A percentile compares a stretch with the other conserved stretches of the same genome.
These are phyloP conservation scores for Citrullus amarus DNA, from an alignment of 306 rosid genomes.

Conservation along the genomic window DNA sequence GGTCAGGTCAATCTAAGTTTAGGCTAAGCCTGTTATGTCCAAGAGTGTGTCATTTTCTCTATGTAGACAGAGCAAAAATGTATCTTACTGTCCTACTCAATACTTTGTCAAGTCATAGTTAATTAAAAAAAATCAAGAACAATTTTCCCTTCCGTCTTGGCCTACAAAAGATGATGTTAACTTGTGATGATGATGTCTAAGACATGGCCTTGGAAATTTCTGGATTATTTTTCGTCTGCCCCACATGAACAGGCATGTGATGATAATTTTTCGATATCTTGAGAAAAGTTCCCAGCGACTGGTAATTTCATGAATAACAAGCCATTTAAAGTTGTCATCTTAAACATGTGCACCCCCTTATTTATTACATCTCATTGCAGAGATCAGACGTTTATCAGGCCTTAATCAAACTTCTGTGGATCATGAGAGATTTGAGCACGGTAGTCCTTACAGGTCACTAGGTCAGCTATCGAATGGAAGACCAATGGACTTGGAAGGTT, in stretches of 20 bases:
- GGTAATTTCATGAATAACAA: neutral
- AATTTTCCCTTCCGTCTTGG: neutral
- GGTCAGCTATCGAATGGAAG: constrained; percentile 42
- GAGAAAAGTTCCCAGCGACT: neutral
- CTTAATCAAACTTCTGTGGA: constrained; percentile 47
- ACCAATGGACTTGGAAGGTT: constrained; percentile 66
- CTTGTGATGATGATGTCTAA: neutral
- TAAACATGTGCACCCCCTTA: neutral
- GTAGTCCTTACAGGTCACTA: constrained; percentile 54
- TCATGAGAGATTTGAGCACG: constrained; percentile 59
- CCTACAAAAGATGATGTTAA: neutral
- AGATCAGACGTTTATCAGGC: constrained; percentile 55
- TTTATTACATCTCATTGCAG: constrained; percentile 23
- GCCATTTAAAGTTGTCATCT: neutral
- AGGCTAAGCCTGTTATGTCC: neutral
- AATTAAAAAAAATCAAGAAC: neutral
- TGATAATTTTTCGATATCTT: neutral
- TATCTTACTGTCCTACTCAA: neutral
- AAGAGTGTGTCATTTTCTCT: neutral
- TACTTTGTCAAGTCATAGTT: neutral
- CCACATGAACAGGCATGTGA: neutral
- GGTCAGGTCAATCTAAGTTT: neutral
- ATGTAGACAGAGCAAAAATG: neutral
- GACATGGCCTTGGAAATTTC: neutral
- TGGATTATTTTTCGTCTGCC: neutral